Evolutionary conservation across 768 basidiomycete species (phyloP).

Genomic region (Boletus sp.): DNA sequence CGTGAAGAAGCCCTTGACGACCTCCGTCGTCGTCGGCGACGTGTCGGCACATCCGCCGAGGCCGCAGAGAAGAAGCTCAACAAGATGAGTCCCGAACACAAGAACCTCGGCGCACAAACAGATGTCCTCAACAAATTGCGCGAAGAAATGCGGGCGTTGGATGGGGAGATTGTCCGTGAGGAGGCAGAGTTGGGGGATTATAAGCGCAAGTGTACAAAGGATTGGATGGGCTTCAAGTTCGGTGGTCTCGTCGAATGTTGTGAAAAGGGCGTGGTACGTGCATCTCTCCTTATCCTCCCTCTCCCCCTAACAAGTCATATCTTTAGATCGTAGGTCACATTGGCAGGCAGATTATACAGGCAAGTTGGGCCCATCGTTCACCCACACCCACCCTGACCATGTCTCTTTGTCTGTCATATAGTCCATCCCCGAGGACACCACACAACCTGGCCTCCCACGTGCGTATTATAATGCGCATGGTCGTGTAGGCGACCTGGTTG

Average conservation of each 20-base stretch:
- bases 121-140: constrained; percentile 67
- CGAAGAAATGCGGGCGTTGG: constrained; percentile 74
- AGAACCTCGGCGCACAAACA: constrained; percentile 72
- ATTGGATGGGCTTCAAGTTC: constrained; percentile 82
- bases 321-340: constrained; percentile 48
- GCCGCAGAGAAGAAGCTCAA: constrained; percentile 83
- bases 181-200: constrained; percentile 81
- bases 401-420: constrained; percentile 22
- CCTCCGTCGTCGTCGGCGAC: constrained; percentile 65
- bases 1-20: constrained; percentile 83
- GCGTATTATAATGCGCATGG: constrained; percentile 67
- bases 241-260: constrained; percentile 82
- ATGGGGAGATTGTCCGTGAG: constrained; percentile 79
- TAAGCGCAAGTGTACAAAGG: constrained; percentile 67
- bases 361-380: constrained; percentile 9
- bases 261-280: constrained; percentile 67
- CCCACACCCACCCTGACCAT: constrained; percentile 1
- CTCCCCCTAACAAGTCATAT: background rate
- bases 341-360: constrained; percentile 47
- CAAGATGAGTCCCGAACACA: constrained; percentile 90
- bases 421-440: constrained; percentile 81
- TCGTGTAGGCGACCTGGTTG: constrained; percentile 57
- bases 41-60: constrained; percentile 69
- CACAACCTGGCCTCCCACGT: constrained; percentile 76
- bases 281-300: background rate